Evolutionary conservation across 2,329 filamentous ascomycete species (phyloP).

Genomic region (Chrysoporthe puriensis): DNA sequence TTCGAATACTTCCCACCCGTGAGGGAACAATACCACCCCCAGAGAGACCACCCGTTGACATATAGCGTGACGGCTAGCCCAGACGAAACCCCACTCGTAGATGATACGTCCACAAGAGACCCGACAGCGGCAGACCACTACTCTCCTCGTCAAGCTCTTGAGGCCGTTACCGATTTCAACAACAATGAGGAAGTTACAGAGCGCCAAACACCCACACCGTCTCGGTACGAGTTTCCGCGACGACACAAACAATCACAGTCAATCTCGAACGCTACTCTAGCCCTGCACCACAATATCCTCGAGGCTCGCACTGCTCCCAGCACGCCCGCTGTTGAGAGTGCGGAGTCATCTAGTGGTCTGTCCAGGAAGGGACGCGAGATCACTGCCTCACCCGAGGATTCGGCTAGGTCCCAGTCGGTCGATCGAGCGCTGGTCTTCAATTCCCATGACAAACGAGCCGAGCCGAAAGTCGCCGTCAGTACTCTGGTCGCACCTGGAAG

Average conservation of each 20-base stretch:
- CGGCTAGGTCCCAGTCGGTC: constrained; percentile 62
- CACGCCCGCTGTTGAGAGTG: constrained; percentile 44
- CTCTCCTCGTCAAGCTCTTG: constrained; percentile 39
- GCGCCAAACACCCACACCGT: constrained; percentile 37
- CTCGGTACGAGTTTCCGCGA: constrained; percentile 40
- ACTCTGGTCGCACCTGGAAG: constrained; percentile 65
- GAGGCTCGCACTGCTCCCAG: constrained; percentile 41
- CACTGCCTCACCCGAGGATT: constrained; percentile 46
- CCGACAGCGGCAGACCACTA: constrained; percentile 45
- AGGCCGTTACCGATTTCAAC: constrained; percentile 43
- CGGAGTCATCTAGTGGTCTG: constrained; percentile 47
- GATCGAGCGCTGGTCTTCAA: constrained; percentile 63
- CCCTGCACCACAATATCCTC: constrained; percentile 41
- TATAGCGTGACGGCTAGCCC: constrained; percentile 76
- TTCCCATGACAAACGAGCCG: constrained; percentile 65
- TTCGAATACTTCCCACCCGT: constrained; percentile 53
- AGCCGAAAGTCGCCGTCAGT: constrained; percentile 66
- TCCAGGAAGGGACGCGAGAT: constrained; percentile 48
- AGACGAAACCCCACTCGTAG: constrained; percentile 47
- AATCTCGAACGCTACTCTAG: constrained; percentile 49
- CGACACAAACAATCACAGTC: constrained; percentile 49
- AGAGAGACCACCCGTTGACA: constrained; percentile 72
- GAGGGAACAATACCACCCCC: constrained; percentile 40
- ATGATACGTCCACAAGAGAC: constrained; percentile 41
- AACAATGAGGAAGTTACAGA: constrained; percentile 39